Conservation (phyloP, 139 green algal species). For the Nannochloris sp. region DNA sequence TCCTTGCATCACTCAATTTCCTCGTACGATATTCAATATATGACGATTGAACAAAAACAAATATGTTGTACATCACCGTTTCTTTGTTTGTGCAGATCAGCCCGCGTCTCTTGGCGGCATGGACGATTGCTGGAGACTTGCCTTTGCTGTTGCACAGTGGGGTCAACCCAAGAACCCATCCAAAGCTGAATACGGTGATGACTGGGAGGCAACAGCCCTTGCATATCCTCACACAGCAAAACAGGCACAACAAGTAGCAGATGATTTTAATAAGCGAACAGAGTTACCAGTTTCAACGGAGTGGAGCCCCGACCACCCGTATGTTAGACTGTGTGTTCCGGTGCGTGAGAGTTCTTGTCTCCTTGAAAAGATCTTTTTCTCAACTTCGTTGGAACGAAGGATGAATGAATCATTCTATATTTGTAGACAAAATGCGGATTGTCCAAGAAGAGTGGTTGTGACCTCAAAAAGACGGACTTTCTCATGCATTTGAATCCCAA, state of each 20-base stretch:
- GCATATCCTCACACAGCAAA: neutral
- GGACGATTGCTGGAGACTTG: slow-evolving; percentile 2
- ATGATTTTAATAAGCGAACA: neutral
- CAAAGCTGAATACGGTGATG: slow-evolving; percentile 1
- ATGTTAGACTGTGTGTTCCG: slow-evolving; percentile 1
- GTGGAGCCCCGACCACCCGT: neutral
- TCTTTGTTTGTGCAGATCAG: neutral
- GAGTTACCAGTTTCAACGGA: neutral
- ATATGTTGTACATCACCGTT: neutral
- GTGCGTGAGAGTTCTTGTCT: neutral
- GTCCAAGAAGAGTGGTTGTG: neutral
- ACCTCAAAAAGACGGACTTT: slow-evolving; percentile 1
- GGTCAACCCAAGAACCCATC: neutral
- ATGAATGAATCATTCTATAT: too few relatives aligned
- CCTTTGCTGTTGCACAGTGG: slow-evolving; percentile 1
- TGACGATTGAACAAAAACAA: too few relatives aligned
- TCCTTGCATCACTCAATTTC: neutral
- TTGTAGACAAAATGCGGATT: neutral
- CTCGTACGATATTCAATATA: neutral
- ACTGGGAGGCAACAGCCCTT: neutral
- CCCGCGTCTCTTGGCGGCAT: neutral
- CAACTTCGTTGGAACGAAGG: too few relatives aligned
- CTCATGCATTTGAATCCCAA: slow-evolving; percentile 1
- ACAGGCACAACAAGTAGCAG: slow-evolving; percentile 1
- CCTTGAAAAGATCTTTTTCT: too few relatives aligned